A percentile compares a stretch with the other conserved stretches of the same genome.
These are phyloP conservation scores for Tylopilus cervinicoccineus DNA, from an alignment of 768 basidiomycete genomes.

Conservation along the genomic window DNA sequence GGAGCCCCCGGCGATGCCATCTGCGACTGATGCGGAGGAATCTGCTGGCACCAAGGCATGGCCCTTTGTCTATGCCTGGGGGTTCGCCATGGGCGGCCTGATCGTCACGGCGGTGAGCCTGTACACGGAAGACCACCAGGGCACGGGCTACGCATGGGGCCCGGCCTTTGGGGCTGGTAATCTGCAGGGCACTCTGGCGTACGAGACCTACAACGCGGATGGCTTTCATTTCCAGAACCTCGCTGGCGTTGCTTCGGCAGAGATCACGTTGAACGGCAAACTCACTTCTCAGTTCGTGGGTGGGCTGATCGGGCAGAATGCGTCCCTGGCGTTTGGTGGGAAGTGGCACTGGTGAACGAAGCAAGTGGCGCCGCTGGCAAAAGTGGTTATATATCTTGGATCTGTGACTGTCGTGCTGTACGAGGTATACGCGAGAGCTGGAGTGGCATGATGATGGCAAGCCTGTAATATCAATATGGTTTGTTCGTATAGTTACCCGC, in stretches of 20 bases:
- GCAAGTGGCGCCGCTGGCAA: background rate
- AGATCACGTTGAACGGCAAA: background rate
- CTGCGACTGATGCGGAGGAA: no score
- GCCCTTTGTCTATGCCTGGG: background rate
- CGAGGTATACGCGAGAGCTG: no score
- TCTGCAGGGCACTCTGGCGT: background rate
- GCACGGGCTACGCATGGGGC: conserved; percentile 1
- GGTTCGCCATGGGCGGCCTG: background rate
- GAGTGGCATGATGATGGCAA: no score
- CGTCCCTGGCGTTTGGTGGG: background rate
- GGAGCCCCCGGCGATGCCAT: background rate
- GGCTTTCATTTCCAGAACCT: background rate
- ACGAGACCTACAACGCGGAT: background rate
- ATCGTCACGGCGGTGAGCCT: background rate
- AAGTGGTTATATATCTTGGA: background rate
- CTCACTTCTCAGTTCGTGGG: background rate
- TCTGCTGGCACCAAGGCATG: background rate
- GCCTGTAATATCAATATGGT: no score
- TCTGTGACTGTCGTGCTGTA: background rate
- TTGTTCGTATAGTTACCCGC: no score
- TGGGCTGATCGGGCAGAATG: background rate
- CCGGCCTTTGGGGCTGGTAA: background rate
- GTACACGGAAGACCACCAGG: background rate
- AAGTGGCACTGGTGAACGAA: background rate
- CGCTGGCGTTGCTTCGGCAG: background rate